Base-by-base conservation (phyloP, 768 basidiomycete species). In the Suillus occidentalis region DNA sequence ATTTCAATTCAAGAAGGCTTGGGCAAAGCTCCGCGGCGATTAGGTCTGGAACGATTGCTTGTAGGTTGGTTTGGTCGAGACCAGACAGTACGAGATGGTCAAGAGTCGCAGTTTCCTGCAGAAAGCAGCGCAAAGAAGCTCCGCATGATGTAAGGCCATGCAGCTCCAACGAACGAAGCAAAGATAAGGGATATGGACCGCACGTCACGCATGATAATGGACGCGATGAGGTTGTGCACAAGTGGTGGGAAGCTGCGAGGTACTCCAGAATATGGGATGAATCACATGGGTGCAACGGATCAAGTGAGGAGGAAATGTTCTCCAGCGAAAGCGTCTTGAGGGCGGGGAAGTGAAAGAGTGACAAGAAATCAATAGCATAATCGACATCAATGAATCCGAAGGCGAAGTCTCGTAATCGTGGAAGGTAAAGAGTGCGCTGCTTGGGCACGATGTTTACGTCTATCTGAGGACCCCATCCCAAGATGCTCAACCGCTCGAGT, bases 391-490 rank as follows among this genome's bases (percentile, higher is more conserved):
- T 70, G 66, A 83, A 83, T n/a, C 83, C 84, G 60, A 83, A 73
- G 42, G 74, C 71, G 58, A 84, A 75, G 36, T 71, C 66, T 7
- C 69, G 74, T 56, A 83, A 69, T n/a, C 63, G 69, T 16, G 69
- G 69, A 25, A 82, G 70, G 36, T 65, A 64, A 59, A 79, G 73
- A 59, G 43, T 64, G 39, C 65, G 63, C 34, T 60, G 64, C 22
- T 55, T 49, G 13, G 66, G 39, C 28, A 59, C 45, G 39, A 7
- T 18, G 10, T 25, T 34, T 39, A 18, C 22, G 37, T 72, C 66
- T 40, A 82, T 70, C 57, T 70, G 76, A 2, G 85, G 84, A 18
- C 86, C 87, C 78, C 86, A 84, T 3, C 87, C 87, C 13, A 85
- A 72, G 52, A 89, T 79, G 42, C 79, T 73, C 5, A 89, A 79